Evolutionary conservation across 2,329 filamentous ascomycete species (phyloP), one percentile per base, ranked within the genome.

Genomic region (Dryadomyces sulphureus): DNA sequence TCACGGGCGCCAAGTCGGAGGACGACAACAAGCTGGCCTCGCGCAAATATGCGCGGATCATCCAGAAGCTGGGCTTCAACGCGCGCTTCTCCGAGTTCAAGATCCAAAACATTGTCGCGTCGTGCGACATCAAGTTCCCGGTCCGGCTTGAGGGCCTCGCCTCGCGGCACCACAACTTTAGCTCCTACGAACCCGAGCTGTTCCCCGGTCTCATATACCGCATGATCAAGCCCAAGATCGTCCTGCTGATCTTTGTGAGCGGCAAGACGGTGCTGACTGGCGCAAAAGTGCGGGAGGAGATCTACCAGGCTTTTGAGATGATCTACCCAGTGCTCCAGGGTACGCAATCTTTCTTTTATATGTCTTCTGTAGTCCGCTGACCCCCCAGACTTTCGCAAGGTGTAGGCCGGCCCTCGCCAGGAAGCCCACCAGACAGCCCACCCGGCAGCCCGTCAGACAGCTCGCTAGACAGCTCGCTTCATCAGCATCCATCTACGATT

Each of bases 191-290:
- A 66, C 92, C 92, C 55, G 92, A 98, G 63, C 66, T 98, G 63
- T 98, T 96, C 77, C 92, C 92, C 59, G 92, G 92, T 78, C 81
- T 98, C 45, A 98, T 98, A 68, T 98, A 98, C 69, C 88, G 92
- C 64, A 98, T 98, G 92, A 95, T 96, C 74, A 96, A 96, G 74
- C 92, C 92, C 19, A 96, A 96, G 79, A 94, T 96, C 55, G 90
- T 96, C 45, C 79, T 96, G 22, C 72, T 96, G 60, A 95, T 98
- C 65, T 96, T 96, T 70, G 90, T 96, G 59, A 92, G 84, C 59
- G 92, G 90, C 60, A 96, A 96, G 76, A 96, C 96, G 52, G 92
- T 96, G 59, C 75, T 96, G 61, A 96, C 92, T 38, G 92, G 92
- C 60, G 92, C 92, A 55, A 96, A 98, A 64, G 89, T 96, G 54